Percentiles rank a stretch among this genome's conserved stretches.
phyloP scores from a whole-genome alignment of 208 protist species.

The Porcisia hertigi region DNA sequence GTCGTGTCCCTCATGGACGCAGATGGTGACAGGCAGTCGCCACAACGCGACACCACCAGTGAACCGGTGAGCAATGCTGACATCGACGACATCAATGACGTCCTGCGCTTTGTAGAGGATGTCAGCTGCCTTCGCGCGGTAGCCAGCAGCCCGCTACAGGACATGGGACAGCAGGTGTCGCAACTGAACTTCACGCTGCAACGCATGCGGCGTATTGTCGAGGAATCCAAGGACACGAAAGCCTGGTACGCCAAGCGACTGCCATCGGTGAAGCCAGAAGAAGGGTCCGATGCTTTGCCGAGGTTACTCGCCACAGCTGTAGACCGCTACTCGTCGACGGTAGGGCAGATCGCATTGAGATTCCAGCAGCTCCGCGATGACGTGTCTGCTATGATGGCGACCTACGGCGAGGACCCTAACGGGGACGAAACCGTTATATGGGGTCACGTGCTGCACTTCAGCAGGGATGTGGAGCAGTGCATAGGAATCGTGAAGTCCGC shows the following conservation, averaged over 20 bases:
- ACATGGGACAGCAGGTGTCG: conserved; percentile 60
- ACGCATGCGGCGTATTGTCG: conserved; percentile 69
- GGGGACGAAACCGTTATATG: conserved; percentile 68
- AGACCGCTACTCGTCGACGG: conserved; percentile 34
- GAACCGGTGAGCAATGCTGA: background rate
- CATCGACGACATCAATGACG: conserved; percentile 8
- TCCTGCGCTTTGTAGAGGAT: conserved; percentile 60
- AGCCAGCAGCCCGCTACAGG: conserved; percentile 43
- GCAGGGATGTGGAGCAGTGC: conserved; percentile 44
- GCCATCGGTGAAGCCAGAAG: conserved; percentile 20
- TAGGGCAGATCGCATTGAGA: conserved; percentile 56
- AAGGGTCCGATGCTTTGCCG: conserved; percentile 46
- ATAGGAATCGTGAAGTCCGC: conserved; percentile 28
- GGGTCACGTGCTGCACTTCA: conserved; percentile 62
- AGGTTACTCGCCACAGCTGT: conserved; percentile 31
- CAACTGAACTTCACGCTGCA: conserved; percentile 72
- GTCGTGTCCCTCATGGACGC: conserved; percentile 52
- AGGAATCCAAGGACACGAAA: conserved; percentile 48
- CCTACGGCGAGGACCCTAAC: conserved; percentile 70
- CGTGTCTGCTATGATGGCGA: conserved; percentile 63
- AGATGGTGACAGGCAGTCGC: background rate
- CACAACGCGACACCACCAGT: background rate
- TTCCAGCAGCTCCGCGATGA: conserved; percentile 71
- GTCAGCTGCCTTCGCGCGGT: conserved; percentile 44
- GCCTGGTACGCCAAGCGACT: conserved; percentile 46